Base-by-base conservation (phyloP, 257 asterid species). In the Ehretia macrophylla region DNA sequence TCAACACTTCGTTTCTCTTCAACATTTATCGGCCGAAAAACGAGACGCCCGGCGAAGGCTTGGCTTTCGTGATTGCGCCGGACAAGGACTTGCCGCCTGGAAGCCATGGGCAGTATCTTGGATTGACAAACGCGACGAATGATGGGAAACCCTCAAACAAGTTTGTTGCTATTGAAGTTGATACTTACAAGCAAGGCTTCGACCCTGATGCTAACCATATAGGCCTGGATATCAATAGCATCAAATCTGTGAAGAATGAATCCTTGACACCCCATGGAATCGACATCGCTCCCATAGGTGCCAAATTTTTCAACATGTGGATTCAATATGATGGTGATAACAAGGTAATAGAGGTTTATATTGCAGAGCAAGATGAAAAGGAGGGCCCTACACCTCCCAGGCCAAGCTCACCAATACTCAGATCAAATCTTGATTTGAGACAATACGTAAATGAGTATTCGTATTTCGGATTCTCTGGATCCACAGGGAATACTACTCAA, bases 381-480 rank as follows among this genome's bases (percentile, higher is more conserved):
- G 4, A 17, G 0, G 83, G 79, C 38, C 77, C 81, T 0, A 82
- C 88, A 0, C 93, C 95, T 5, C 71, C 68, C 4, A 79, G 65
- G 75, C 95, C 97, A 5, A 13, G 10, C 6, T 35, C 72, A 1
- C 72, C 94, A 0, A 49, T 86, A 64, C 21, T 72, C 50, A 9
- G n/a, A 32, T 11, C 37, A 10, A 21, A 56, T 50, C 67, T 88
- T 63, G 68, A 79, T 56, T 77, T 88, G 23, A 71, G 58, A 51
- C 49, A 63, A 0, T 44, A 63, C 54, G 75, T 88, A 35, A 63
- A 69, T 38, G 87, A 79, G 77, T 13, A 70, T 13, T 88, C 95
- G 0, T 88, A 82, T 55, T 84, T 88, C 51, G 97, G 97, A 1
- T 92, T 88, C 68, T 51, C 93, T 14, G 97, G 80, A 6, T 88